phyloP scores from a whole-genome alignment of 2,329 filamentous ascomycete species.

The Xylariaceae sp. region DNA sequence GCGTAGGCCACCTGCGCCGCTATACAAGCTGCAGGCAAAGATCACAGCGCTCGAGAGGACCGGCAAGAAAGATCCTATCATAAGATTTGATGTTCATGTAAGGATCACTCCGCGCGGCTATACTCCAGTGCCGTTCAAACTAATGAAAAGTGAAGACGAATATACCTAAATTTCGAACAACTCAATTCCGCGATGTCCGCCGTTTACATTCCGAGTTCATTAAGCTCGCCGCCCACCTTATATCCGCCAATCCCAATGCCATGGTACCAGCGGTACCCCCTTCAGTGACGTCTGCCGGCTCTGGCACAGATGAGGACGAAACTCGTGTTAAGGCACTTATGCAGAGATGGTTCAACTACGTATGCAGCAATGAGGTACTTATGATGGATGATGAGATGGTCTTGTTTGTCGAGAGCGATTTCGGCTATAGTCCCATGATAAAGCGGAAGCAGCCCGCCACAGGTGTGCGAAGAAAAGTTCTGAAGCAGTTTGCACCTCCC shows the following conservation, averaged over 20 bases:
- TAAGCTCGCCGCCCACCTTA: constrained; percentile 94
- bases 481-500: constrained; percentile 98
- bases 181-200: constrained; percentile 96
- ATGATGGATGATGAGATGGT: constrained; percentile 97
- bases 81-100: constrained; percentile 97
- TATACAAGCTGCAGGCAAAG: constrained; percentile 90
- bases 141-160: constrained; percentile 73
- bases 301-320: constrained; percentile 96
- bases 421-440: constrained; percentile 95
- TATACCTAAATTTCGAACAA: constrained; percentile 96
- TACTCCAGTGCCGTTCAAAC: background rate
- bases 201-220: constrained; percentile 94
- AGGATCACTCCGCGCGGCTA: constrained; percentile 40
- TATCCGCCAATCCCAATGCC: constrained; percentile 96
- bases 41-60: constrained; percentile 92
- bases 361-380: constrained; percentile 89
- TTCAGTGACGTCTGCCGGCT: constrained; percentile 91
- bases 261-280: constrained; percentile 93
- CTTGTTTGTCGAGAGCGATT: constrained; percentile 98
- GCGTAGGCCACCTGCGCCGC: constrained; percentile 66
- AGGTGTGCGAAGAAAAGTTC: constrained; percentile 89
- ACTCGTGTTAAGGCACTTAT: constrained; percentile 84
- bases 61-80: constrained; percentile 92
- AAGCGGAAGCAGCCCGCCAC: constrained; percentile 97
- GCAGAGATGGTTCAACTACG: constrained; percentile 94